These are phyloP conservation scores for Vigna radiata DNA, from an alignment of 306 rosid genomes.

Conservation along the genomic window DNA sequence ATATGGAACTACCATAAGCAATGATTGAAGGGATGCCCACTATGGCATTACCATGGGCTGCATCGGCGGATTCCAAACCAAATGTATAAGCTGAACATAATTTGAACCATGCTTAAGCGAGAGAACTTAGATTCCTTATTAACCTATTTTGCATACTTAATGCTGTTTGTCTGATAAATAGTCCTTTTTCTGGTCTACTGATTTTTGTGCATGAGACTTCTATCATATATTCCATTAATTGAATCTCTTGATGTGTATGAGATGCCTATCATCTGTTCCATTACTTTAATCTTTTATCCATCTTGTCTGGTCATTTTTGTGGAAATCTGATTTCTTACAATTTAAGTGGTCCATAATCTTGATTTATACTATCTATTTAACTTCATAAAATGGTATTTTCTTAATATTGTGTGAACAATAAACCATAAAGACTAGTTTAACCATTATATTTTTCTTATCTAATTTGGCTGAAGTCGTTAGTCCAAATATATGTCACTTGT, in stretches of 20 bases:
- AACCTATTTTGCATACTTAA: neutral
- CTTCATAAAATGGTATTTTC: neutral
- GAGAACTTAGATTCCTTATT: conserved; percentile 17
- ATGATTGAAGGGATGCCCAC: no score
- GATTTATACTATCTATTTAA: neutral
- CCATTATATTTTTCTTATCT: neutral
- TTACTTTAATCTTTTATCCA: conserved; percentile 26
- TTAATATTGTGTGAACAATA: neutral
- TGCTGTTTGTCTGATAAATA: conserved; percentile 14
- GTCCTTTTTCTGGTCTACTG: neutral
- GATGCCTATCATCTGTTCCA: neutral
- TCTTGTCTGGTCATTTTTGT: neutral
- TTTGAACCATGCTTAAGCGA: conserved; percentile 11
- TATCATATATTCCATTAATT: neutral
- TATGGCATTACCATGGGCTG: no score
- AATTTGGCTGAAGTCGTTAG: neutral
- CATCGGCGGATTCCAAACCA: neutral
- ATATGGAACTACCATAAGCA: no score
- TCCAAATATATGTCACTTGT: neutral
- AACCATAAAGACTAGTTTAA: neutral
- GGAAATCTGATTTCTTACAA: neutral
- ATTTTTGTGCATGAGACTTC: neutral
- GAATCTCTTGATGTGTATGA: conserved; percentile 1
- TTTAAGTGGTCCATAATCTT: neutral
- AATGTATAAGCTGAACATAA: conserved; percentile 21